Evolutionary conservation across 2,329 filamentous ascomycete species (phyloP).

Genomic region (Hypoxylon sp.): DNA sequence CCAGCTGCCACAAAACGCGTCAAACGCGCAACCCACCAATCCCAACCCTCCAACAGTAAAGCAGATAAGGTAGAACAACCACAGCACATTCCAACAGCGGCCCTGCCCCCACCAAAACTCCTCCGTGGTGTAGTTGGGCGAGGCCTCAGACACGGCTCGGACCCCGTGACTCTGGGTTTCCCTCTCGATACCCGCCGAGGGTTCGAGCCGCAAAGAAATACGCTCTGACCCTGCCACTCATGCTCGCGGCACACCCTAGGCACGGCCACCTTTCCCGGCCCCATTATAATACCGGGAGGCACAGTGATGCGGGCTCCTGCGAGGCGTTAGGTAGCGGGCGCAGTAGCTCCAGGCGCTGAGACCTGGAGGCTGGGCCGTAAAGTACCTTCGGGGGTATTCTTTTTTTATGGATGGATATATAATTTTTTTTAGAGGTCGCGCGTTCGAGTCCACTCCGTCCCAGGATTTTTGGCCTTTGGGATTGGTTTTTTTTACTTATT

Average conservation of each 20-base stretch:
- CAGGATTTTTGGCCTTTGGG: too few relatives aligned
- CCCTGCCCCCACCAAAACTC: background rate
- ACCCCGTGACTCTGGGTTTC: background rate
- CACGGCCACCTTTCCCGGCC: background rate
- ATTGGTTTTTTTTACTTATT: background rate
- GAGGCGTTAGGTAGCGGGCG: background rate
- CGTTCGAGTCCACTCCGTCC: background rate
- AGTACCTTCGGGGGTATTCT: background rate
- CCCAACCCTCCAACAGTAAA: background rate
- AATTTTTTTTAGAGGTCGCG: background rate
- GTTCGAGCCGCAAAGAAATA: background rate
- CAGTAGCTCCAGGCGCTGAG: background rate
- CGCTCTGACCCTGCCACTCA: background rate
- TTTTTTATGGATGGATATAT: too few relatives aligned
- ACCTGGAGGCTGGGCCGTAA: background rate
- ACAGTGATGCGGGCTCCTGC: background rate
- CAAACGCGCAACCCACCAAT: background rate
- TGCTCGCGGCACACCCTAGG: background rate
- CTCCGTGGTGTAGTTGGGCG: background rate
- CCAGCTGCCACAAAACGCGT: background rate
- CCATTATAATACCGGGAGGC: background rate
- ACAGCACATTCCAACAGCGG: background rate
- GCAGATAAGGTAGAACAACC: background rate
- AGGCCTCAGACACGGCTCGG: background rate
- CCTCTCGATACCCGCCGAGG: background rate